Base-by-base conservation (phyloP, 345 rosid genomes). In the Aquilaria yunnanensis region DNA sequence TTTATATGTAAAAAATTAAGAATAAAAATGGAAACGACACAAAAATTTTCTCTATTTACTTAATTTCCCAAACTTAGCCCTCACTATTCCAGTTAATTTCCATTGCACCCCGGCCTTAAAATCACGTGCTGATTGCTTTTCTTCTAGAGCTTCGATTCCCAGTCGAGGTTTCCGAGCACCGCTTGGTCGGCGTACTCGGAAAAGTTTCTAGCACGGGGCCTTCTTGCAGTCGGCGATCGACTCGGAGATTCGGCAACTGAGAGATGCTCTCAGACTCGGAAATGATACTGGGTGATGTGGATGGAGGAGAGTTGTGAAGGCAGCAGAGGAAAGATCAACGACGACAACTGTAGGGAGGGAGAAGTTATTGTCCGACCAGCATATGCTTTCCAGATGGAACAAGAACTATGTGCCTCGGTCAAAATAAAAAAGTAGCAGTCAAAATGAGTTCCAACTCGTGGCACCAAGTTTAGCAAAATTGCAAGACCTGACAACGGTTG, bases 291-390 rank as follows among this genome's bases (percentile, higher is more conserved):
- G 85, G 82, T 14, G 94, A 84, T 1, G 85, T 76, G 54, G 80
- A 67, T 3, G 89, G 75, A 16, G 81, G 23, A 23, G 70, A n/a
- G 77, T 66, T 23, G 74, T n/a, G 23, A 23, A 23, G 23, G 23
- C 23, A 23, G 23, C 23, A 23, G 23, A 23, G 23, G 23, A 23
- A 23, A 23, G 23, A 23, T 23, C 23, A 23, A 74, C 67, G 32
- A 67, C 60, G n/a, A 54, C 50, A 23, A 51, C 67, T 57, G 46
- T 23, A 75, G 72, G 62, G 47, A 77, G 69, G n/a, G 83, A 69
- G 80, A 90, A 90, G 72, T 95, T 87, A 67, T 90, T 95, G 10
- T 90, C 97, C 0, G 97, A 83, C 80, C 87, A 81, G 29, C 89
- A 82, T 6, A 83, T 68, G 80, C 92, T 85, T 64, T 81, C 79